Evolutionary conservation across 805 yeast genomes (phyloP).

Genomic region (Komagataella pseudopastoris): DNA sequence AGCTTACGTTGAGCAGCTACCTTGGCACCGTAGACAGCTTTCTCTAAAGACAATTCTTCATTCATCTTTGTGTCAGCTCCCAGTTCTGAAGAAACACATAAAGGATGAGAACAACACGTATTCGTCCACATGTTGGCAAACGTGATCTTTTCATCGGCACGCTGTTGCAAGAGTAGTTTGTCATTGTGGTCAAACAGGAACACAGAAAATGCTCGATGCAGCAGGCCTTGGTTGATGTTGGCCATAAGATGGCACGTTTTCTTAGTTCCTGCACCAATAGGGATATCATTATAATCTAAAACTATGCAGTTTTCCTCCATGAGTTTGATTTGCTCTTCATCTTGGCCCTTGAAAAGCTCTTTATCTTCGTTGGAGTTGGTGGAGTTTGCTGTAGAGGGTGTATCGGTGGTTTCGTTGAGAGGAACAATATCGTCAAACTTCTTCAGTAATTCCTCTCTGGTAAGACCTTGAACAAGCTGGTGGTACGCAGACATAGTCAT

Average conservation of each 20-base stretch:
- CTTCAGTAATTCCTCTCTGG: slow-evolving; percentile 33
- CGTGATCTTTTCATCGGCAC: slow-evolving; percentile 94
- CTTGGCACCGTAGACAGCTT: slow-evolving; percentile 67
- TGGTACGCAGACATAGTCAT: slow-evolving; percentile 19
- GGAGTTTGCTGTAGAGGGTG: slow-evolving; percentile 29
- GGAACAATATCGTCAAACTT: slow-evolving; percentile 63
- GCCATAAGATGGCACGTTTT: slow-evolving; percentile 81
- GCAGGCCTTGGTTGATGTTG: slow-evolving; percentile 72
- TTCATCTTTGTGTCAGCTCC: slow-evolving; percentile 28
- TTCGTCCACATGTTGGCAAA: slow-evolving; percentile 97
- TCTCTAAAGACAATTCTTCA: slow-evolving; percentile 24
- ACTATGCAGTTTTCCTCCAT: slow-evolving; percentile 98
- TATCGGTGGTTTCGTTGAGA: slow-evolving; percentile 43
- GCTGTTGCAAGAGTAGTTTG: slow-evolving; percentile 77
- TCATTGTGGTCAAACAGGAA: slow-evolving; percentile 73
- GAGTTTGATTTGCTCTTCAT: slow-evolving; percentile 82
- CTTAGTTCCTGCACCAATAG: slow-evolving; percentile 90
- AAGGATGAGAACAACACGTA: slow-evolving; percentile 97
- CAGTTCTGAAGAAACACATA: slow-evolving; percentile 70
- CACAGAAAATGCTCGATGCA: slow-evolving; percentile 96
- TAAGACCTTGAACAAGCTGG: slow-evolving; percentile 38
- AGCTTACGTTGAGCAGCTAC: slow-evolving; percentile 87
- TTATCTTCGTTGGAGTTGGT: slow-evolving; percentile 15
- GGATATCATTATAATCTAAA: slow-evolving; percentile 73
- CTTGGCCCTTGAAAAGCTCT: slow-evolving; percentile 68